Base-by-base conservation (phyloP, 176 grass and related monocot genomes). In the Lolium perenne region DNA sequence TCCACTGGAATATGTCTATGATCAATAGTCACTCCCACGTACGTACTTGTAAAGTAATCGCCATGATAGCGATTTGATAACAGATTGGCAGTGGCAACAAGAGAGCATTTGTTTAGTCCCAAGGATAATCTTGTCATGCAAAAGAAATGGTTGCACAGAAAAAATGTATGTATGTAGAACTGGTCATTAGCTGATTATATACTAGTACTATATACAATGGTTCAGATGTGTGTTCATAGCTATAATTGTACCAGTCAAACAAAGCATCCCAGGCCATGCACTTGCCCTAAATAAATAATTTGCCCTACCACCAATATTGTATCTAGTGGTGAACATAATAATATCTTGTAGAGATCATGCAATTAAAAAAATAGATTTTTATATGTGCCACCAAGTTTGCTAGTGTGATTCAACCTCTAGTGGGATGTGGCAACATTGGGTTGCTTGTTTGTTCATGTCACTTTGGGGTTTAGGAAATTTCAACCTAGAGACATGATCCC, bases 161-260 rank as follows among this genome's bases (percentile, higher is more conserved):
- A 85, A 58, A 87, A 65, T 80, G 45, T 12, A 26, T 88, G 77
- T 51, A 56, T 76, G 70, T 84, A 76, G 41, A 83, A 77, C 43
- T 84, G 48, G n/a, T 68, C 89, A 58, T 79, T 58, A 79, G 18
- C 56, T 49, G 40, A 87, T 68, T 76, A 81, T 84, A 54, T 22
- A 53, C 32, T 35, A 35, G 32, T 35, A n/a, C 59, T 20, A 77
- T 76, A 84, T 87, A 76, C 59, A 84, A 80, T 68, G 59, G 60
- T 84, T 54, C 72, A 78, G 51, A 83, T 73, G 74, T 86, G 63
- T 66, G 77, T 46, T 73, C 86, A 49, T 72, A 71, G 71, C 85
- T 88, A 91, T 81, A 77, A 63, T 76, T 81, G 69, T 71, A 85
- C 71, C 61, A 74, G 90, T 91, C 86, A 91, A 91, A 88, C 82